Base-by-base conservation (phyloP, 2,329 filamentous ascomycete genomes). In the Cordyceps farinosa region DNA sequence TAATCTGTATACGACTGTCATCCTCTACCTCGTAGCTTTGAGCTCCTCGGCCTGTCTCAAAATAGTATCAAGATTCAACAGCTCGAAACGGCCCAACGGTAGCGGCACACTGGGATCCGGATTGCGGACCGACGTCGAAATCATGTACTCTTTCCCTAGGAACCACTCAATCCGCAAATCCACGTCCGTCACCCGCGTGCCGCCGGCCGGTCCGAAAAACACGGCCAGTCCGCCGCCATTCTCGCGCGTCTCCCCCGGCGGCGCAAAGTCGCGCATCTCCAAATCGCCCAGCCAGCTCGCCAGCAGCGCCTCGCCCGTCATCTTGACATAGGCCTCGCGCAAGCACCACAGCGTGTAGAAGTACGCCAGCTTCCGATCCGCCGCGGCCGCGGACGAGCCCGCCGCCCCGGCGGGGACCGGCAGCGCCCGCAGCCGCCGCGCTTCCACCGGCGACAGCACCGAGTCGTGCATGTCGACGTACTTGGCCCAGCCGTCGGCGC, bases 321-420 rank as follows among this genome's bases (percentile, higher is more conserved):
- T 87, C 82, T 93, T 94, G 74, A 93, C 87, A 72, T 91, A 93
- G 1, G 90, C 87, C 77, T 94, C 90, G 69, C 91, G 87, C 73
- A 91, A 82, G 73, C 88, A 91, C 88, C 90, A 94, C 64, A 90
- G 84, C 1, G 89, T 84, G 72, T 92, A 94, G 72, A 94, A 94
- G 60, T 84, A 81, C 5, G 89, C 81, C 34, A 93, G 77, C 70
- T 47, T 57, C 32, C 36, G 29, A 17, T 84, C 77, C n/a, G 85
- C 69, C 27, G 72, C 70, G 11, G 76, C 71, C 13, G 69, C 65
- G 34, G 75, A 70, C 9, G 72, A 69, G 38, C 74, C 71, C 9
- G 65, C 65, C 1, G 8, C 38, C 10, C 74, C 71, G 7, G 66
- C 65, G 0, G 2, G 29, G 8, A 42, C 5, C 29, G 76, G 69